A percentile compares a stretch with the other conserved stretches of the same genome.
Conservation (phyloP, 257 asterid species). For the Apocynum venetum region DNA sequence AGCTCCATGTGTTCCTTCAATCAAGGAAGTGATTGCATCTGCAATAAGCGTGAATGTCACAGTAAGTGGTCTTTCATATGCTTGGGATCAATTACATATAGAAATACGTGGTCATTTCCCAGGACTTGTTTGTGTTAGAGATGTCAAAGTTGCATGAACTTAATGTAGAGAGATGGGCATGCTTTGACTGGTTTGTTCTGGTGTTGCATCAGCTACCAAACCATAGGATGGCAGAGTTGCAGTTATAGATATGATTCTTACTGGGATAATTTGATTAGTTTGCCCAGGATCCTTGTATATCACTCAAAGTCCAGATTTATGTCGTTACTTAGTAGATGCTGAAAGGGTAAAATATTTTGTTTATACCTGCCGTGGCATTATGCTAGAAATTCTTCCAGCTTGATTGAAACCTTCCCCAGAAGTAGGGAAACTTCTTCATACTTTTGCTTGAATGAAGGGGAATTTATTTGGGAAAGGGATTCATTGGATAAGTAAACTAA, state of each 20-base stretch:
- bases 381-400: neutral
- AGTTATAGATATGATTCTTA: neutral
- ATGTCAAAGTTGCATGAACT: neutral
- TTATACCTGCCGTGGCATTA: neutral
- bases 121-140: neutral
- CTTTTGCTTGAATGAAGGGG: neutral
- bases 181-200: neutral
- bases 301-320: neutral
- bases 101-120: conserved; percentile 8
- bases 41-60: conserved; percentile 98
- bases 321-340: neutral
- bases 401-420: neutral
- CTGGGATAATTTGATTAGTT: neutral
- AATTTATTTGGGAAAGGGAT: neutral
- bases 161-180: neutral
- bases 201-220: neutral
- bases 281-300: neutral
- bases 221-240: neutral
- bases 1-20: conserved; percentile 90
- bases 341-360: neutral
- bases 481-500: neutral
- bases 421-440: neutral
- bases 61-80: conserved; percentile 42
- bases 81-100: neutral
- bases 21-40: conserved; percentile 91